These are phyloP conservation scores for Wickerhamiella sergipiensis DNA, from an alignment of 805 yeast species.

Conservation along the genomic window DNA sequence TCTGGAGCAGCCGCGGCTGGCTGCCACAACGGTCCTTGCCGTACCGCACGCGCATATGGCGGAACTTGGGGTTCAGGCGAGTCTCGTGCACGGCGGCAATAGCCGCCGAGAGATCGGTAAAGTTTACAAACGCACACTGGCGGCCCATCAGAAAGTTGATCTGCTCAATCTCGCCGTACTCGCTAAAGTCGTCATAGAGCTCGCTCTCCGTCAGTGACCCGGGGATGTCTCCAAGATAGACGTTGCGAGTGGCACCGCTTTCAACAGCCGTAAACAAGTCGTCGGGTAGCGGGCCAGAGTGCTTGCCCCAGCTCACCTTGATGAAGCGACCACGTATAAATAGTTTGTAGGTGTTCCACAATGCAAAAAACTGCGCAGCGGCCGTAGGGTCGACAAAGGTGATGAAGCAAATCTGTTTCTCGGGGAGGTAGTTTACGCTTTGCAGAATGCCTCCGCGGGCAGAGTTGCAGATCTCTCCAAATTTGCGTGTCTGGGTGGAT, in stretches of 20 bases:
- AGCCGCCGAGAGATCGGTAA: slow-evolving; percentile 82
- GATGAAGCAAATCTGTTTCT: slow-evolving; percentile 83
- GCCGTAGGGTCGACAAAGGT: slow-evolving; percentile 95
- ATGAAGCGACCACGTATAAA: slow-evolving; percentile 75
- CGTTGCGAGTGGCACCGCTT: slow-evolving; percentile 87
- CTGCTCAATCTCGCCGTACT: slow-evolving; percentile 91
- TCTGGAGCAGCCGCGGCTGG: slow-evolving; percentile 18
- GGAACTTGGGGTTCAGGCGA: slow-evolving; percentile 49
- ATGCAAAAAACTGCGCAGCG: slow-evolving; percentile 93
- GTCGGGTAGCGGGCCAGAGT: slow-evolving; percentile 80
- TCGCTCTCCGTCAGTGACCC: slow-evolving; percentile 36
- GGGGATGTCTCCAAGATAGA: slow-evolving; percentile 66
- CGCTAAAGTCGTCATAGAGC: slow-evolving; percentile 57
- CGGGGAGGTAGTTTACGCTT: slow-evolving; percentile 63
- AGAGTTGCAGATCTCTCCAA: slow-evolving; percentile 87
- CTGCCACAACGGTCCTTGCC: slow-evolving; percentile 95
- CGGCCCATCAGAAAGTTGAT: slow-evolving; percentile 74
- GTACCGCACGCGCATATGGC: slow-evolving; percentile 66
- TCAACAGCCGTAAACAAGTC: slow-evolving; percentile 81
- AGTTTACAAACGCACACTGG: slow-evolving; percentile 83
- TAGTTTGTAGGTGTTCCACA: slow-evolving; percentile 81
- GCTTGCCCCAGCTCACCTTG: slow-evolving; percentile 96
- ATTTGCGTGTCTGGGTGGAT: slow-evolving; percentile 76
- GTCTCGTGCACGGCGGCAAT: slow-evolving; percentile 87
- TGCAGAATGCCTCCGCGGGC: slow-evolving; percentile 91